phyloP scores from a whole-genome alignment of 345 rosid genomes.

The Gossypium australe region DNA sequence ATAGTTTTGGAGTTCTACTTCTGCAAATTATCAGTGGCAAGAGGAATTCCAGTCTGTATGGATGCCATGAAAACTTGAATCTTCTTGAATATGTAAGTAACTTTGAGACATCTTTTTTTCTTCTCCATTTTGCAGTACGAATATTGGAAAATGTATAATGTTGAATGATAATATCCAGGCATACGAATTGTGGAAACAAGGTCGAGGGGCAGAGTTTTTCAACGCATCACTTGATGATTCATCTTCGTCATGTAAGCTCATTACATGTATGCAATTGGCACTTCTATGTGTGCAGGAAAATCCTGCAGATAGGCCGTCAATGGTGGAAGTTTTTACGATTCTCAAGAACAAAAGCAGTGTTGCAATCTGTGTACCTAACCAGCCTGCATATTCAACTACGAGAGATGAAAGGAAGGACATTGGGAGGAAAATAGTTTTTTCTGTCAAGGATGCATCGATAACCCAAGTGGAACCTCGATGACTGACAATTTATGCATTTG shows the following conservation, averaged over 20 bases:
- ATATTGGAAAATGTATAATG: background rate
- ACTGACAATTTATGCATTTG: background rate
- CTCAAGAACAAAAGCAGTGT: background rate
- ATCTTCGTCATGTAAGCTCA: constrained; percentile 9
- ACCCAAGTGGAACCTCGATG: constrained; percentile 15
- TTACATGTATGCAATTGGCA: constrained; percentile 15
- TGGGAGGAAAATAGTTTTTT: background rate
- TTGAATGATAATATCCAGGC: constrained; percentile 5
- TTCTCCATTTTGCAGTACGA: background rate
- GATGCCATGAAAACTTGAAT: background rate
- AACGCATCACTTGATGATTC: constrained; percentile 12
- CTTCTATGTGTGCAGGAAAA: constrained; percentile 12
- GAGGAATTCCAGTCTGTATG: constrained; percentile 18
- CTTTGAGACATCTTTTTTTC: background rate
- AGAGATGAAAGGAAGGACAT: background rate
- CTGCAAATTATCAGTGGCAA: constrained; percentile 43
- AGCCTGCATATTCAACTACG: constrained; percentile 6
- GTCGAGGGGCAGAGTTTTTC: background rate
- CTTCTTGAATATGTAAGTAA: constrained; percentile 11
- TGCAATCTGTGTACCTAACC: background rate
- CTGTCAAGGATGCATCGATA: constrained; percentile 5
- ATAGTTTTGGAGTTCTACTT: constrained; percentile 48
- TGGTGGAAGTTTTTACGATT: constrained; percentile 12
- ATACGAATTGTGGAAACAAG: constrained; percentile 7
- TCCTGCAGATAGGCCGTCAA: constrained; percentile 14